These are phyloP conservation scores for Angophora floribunda DNA, from an alignment of 345 rosid species.

Conservation along the genomic window DNA sequence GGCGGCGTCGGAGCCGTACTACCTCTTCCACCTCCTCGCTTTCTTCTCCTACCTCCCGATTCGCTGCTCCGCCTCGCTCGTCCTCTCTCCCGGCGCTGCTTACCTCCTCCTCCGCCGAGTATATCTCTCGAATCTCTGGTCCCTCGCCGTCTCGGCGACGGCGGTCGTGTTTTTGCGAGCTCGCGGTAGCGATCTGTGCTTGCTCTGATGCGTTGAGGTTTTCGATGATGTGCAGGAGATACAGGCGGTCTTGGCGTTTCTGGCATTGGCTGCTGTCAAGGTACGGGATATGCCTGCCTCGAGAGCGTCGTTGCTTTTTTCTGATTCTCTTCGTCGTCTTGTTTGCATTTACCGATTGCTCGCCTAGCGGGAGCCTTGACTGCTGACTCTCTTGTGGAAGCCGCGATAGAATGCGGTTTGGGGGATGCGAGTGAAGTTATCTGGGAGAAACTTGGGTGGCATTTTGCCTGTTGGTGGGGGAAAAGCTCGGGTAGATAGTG, in stretches of 20 bases:
- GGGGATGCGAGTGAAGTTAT: background rate
- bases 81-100: conserved; percentile 39
- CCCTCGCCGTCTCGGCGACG: background rate
- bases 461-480: background rate
- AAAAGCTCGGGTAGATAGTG: background rate
- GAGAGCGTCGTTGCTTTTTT: background rate
- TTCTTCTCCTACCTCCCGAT: conserved; percentile 67
- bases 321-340: background rate
- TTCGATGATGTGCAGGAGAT: conserved; percentile 45
- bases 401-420: background rate
- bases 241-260: conserved; percentile 66
- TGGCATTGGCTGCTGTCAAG: conserved; percentile 45
- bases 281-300: conserved; percentile 6
- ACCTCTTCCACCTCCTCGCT: conserved; percentile 55
- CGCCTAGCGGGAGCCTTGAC: background rate
- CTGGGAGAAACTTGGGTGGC: background rate
- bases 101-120: conserved; percentile 41
- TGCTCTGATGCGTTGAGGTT: background rate
- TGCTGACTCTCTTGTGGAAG: background rate
- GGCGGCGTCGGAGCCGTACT: conserved; percentile 62
- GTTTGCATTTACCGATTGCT: background rate
- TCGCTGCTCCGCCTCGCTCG: conserved; percentile 38
- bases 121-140: background rate
- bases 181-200: background rate
- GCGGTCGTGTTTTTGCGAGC: background rate